Evolutionary conservation across 2,329 filamentous ascomycete species (phyloP).

Genomic region (Venturia pyrina): DNA sequence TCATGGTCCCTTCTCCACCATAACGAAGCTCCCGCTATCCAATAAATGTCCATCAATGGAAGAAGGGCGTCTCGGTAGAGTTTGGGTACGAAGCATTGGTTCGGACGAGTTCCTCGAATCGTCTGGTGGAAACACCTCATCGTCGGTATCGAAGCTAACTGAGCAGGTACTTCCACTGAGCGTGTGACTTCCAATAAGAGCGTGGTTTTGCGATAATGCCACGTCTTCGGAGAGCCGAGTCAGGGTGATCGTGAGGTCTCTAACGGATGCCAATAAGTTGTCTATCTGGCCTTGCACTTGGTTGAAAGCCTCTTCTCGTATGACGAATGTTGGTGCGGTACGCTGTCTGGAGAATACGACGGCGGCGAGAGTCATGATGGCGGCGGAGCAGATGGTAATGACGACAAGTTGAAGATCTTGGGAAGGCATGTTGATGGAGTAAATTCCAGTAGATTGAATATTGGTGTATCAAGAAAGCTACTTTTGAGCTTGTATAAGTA

Average conservation of each 20-base stretch:
- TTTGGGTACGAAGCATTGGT: not conserved
- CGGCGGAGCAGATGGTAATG: not conserved
- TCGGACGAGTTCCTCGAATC: not conserved
- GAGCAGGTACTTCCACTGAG: not conserved
- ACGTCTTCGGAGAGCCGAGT: not conserved
- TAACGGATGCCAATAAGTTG: not conserved
- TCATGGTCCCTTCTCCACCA: not conserved
- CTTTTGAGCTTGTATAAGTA: not conserved
- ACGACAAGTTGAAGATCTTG: not conserved
- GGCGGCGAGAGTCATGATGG: not conserved
- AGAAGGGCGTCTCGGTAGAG: not conserved
- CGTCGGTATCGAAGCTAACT: not conserved
- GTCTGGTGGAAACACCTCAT: not conserved
- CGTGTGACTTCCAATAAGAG: not conserved
- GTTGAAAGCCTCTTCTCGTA: not conserved
- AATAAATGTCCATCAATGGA: not conserved
- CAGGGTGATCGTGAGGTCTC: not conserved
- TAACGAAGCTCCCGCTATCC: not conserved
- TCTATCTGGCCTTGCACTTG: not conserved
- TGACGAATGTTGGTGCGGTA: not conserved
- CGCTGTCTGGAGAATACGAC: not conserved
- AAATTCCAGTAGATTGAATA: not conserved
- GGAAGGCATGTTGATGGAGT: not conserved
- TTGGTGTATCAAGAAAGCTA: not conserved
- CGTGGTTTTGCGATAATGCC: not conserved